A percentile compares a stretch with the other conserved stretches of the same genome.
These are phyloP conservation scores for Xylariales sp. DNA, from an alignment of 2,329 filamentous ascomycete species.

Conservation along the genomic window DNA sequence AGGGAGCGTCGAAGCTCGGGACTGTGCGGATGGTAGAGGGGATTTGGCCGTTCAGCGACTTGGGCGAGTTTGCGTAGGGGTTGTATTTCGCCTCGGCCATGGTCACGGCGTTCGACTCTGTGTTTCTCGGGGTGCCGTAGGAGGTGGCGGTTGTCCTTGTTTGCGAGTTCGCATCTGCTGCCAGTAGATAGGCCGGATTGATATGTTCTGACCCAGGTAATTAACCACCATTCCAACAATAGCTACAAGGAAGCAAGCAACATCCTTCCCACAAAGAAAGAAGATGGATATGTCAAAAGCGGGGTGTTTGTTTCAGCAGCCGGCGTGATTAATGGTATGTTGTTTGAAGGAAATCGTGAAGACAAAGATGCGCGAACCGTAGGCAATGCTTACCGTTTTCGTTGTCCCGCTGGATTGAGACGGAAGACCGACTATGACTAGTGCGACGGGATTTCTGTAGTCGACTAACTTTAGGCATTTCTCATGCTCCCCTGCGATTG, in stretches of 20 bases:
- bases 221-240: conserved; percentile 1
- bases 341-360: neutral
- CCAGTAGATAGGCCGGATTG: conserved; percentile 6
- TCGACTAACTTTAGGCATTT: conserved; percentile 8
- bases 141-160: neutral
- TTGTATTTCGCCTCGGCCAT: conserved; percentile 11
- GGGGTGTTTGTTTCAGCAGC: too few relatives aligned
- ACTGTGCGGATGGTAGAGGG: conserved; percentile 53
- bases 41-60: conserved; percentile 24
- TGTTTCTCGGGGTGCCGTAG: neutral
- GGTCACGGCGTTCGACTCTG: neutral
- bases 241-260: neutral
- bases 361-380: neutral
- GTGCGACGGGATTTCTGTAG: conserved; percentile 7
- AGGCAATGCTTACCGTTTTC: conserved; percentile 6
- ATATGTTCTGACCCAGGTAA: conserved; percentile 1
- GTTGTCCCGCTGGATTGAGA: conserved; percentile 4
- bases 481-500: too few relatives aligned
- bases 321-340: too few relatives aligned
- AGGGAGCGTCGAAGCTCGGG: conserved; percentile 46
- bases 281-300: too few relatives aligned
- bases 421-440: conserved; percentile 1
- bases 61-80: conserved; percentile 10
- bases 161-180: conserved; percentile 6
- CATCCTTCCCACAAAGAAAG: neutral